Evolutionary conservation across 352 stramenopile species (phyloP).

Genomic region (Globisporangium canariense): DNA sequence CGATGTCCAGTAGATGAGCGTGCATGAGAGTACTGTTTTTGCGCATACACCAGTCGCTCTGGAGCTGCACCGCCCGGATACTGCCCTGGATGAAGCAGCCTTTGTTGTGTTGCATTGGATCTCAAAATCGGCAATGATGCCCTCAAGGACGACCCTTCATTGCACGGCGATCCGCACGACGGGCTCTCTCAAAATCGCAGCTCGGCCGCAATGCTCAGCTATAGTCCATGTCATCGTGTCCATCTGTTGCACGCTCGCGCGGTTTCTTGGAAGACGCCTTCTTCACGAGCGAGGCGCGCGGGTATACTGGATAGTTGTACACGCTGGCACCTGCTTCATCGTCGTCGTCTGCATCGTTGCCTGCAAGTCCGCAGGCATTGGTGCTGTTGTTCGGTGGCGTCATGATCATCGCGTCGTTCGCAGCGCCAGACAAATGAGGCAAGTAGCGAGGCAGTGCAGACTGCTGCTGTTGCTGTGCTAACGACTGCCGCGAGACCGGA

Average conservation of each 20-base stretch:
- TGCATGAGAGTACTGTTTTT: too few relatives aligned
- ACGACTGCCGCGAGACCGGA: slow-evolving; percentile 39
- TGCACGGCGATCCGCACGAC: background rate
- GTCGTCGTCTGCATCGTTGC: slow-evolving; percentile 22
- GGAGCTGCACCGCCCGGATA: background rate
- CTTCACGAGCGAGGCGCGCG: slow-evolving; percentile 30
- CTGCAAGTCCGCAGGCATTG: background rate
- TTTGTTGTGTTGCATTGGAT: background rate
- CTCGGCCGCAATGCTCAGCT: slow-evolving; percentile 27
- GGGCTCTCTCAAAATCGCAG: slow-evolving; percentile 20
- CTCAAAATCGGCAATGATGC: background rate
- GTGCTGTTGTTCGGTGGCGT: background rate
- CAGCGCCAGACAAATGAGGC: slow-evolving; percentile 33
- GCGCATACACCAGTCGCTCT: background rate
- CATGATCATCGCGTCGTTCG: slow-evolving; percentile 22
- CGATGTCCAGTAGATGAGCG: background rate
- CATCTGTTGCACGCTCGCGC: slow-evolving; percentile 32
- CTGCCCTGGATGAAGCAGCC: background rate
- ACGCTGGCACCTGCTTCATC: slow-evolving; percentile 25
- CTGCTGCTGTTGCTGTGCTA: slow-evolving; percentile 27
- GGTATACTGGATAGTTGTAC: slow-evolving; percentile 64
- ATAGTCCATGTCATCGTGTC: slow-evolving; percentile 45
- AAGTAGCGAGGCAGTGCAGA: slow-evolving; percentile 34
- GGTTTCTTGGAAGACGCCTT: slow-evolving; percentile 51
- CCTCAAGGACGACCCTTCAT: background rate